Conservation (phyloP, 495 filamentous ascomycete species). For the Endocarpon pusillum region DNA sequence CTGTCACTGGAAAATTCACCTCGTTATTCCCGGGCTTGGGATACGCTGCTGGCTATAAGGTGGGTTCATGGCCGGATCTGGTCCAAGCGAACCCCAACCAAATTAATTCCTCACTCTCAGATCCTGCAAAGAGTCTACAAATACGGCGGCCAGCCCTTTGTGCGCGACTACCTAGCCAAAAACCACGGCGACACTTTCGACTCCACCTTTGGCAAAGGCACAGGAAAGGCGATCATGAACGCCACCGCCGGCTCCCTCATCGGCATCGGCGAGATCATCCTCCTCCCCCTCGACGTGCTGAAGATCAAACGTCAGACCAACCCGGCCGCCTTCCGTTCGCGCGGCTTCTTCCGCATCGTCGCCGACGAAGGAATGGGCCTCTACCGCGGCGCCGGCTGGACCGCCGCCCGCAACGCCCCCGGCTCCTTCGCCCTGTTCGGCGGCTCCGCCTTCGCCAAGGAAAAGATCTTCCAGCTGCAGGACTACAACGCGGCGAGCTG, state of each 20-base stretch:
- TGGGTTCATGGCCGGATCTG: constrained; percentile 26
- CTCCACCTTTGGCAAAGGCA: constrained; percentile 80
- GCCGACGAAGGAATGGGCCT: constrained; percentile 88
- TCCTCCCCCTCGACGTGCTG: constrained; percentile 87
- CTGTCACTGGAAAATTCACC: constrained; percentile 62
- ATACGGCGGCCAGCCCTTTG: constrained; percentile 94
- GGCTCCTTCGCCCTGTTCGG: constrained; percentile 97
- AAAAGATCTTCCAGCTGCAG: constrained; percentile 67
- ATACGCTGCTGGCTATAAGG: constrained; percentile 97
- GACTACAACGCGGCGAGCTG: constrained; percentile 96
- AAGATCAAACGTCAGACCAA: constrained; percentile 99
- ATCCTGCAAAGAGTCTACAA: constrained; percentile 94
- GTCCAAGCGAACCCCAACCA: neutral
- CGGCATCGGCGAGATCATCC: constrained; percentile 90
- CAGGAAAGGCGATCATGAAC: constrained; percentile 94
- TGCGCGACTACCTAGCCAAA: constrained; percentile 70
- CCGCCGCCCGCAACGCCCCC: constrained; percentile 88
- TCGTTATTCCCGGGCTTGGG: constrained; percentile 93
- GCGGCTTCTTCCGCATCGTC: constrained; percentile 78
- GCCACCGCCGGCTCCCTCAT: constrained; percentile 90
- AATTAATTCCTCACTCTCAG: constrained; percentile 19
- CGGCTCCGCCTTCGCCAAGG: constrained; percentile 94
- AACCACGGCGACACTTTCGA: constrained; percentile 77
- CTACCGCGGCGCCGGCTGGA: constrained; percentile 95
- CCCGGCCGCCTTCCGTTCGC: constrained; percentile 90